phyloP scores from a whole-genome alignment of 2,329 filamentous ascomycete genomes.

The Aspergillus tanneri region DNA sequence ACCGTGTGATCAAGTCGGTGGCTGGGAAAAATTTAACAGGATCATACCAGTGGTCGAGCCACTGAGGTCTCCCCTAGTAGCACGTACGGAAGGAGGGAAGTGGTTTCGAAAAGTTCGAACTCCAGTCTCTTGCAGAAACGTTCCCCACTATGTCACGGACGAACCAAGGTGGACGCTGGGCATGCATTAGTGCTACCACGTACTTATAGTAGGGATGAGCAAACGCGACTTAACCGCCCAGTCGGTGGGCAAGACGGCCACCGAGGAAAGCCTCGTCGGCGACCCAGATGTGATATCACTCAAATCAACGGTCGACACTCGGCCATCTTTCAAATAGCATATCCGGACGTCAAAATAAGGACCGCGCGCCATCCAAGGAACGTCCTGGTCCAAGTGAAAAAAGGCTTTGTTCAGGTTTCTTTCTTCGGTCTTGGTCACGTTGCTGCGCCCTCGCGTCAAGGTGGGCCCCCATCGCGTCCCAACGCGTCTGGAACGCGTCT shows the following conservation, averaged over 20 bases:
- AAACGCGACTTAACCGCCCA: constrained; percentile 10
- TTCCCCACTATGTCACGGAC: constrained; percentile 17
- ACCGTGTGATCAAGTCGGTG: constrained; percentile 18
- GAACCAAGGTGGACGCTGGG: constrained; percentile 20
- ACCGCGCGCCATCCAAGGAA: neutral
- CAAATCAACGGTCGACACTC: neutral
- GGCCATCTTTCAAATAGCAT: neutral
- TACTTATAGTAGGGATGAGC: constrained; percentile 6
- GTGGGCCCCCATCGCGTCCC: constrained; percentile 21
- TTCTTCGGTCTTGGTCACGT: neutral
- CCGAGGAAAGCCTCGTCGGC: neutral
- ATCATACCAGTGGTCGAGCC: constrained; percentile 7
- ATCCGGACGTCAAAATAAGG: constrained; percentile 4
- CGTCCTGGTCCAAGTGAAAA: no score
- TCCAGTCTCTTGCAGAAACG: constrained; percentile 22
- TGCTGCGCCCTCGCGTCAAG: constrained; percentile 15
- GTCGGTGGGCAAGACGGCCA: neutral
- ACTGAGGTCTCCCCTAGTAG: neutral
- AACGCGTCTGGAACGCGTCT: constrained; percentile 21
- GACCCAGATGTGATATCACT: neutral
- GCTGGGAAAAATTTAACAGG: constrained; percentile 13
- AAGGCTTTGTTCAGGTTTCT: neutral
- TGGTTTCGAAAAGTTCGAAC: constrained; percentile 14
- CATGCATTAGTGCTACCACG: constrained; percentile 22
- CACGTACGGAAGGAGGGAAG: neutral